A percentile compares a stretch with the other conserved stretches of the same genome.
Conservation (phyloP, 2,329 filamentous ascomycete genomes). For the Aureobasidium sp. region DNA sequence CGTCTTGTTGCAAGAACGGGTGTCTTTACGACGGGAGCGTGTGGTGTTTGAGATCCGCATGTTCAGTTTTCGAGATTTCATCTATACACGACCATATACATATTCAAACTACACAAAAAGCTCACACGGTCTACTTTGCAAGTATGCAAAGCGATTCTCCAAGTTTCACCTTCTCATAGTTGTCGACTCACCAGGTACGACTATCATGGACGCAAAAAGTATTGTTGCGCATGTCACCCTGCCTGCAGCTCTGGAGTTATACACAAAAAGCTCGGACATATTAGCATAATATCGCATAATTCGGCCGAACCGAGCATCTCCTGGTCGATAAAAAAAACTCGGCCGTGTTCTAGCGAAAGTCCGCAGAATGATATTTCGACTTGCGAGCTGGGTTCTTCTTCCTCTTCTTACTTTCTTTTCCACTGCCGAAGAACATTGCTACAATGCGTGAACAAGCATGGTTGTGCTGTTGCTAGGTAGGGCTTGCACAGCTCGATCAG, state of each 20-base stretch:
- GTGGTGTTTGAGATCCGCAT: too few relatives aligned
- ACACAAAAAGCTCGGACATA: background rate
- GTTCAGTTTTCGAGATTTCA: background rate
- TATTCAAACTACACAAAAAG: background rate
- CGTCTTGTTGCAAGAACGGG: too few relatives aligned
- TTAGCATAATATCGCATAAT: background rate
- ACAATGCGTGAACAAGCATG: background rate
- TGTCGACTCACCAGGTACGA: background rate
- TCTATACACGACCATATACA: background rate
- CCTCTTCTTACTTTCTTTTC: background rate
- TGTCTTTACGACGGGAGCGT: too few relatives aligned
- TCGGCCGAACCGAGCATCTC: background rate
- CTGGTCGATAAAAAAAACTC: background rate
- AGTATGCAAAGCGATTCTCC: background rate
- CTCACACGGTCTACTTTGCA: background rate
- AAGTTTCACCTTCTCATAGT: background rate
- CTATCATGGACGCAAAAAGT: rapidly evolving
- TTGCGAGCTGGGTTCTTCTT: background rate
- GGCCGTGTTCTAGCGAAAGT: background rate
- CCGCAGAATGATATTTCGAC: background rate
- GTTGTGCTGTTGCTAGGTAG: background rate
- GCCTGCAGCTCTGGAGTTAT: background rate
- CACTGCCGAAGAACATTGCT: background rate
- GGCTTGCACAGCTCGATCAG: background rate
- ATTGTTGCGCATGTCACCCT: background rate